phyloP scores from a whole-genome alignment of 192 early-diverging fungal species.

The Coemansia aciculifera region DNA sequence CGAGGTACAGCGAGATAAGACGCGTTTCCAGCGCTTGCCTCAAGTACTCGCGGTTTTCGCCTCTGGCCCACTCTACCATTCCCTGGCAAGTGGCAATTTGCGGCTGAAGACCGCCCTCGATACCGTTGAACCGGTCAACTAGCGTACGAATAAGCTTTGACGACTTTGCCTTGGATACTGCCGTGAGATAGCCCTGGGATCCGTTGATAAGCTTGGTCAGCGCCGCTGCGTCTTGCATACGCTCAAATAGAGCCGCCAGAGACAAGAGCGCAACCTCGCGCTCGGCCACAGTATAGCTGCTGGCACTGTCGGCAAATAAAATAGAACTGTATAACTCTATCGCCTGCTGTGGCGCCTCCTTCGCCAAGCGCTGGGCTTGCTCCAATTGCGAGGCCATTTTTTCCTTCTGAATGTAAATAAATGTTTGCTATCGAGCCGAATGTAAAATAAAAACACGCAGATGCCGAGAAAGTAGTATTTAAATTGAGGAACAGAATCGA shows the following conservation, averaged over 20 bases:
- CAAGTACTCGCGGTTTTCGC: conserved; percentile 93
- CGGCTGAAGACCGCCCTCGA: conserved; percentile 80
- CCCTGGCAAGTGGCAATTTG: conserved; percentile 95
- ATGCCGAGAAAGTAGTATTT: background rate
- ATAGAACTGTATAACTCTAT: conserved; percentile 41
- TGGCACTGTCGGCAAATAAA: conserved; percentile 33
- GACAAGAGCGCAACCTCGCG: conserved; percentile 42
- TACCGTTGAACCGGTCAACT: conserved; percentile 82
- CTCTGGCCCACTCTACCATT: conserved; percentile 87
- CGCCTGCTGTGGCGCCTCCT: conserved; percentile 49
- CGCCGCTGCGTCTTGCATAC: conserved; percentile 64
- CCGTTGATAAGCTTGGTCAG: conserved; percentile 80
- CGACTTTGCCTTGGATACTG: conserved; percentile 93
- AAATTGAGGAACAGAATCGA: background rate
- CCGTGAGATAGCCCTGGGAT: conserved; percentile 75
- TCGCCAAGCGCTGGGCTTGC: conserved; percentile 32
- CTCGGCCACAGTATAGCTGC: conserved; percentile 12
- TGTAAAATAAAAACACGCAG: background rate
- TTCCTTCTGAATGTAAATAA: background rate
- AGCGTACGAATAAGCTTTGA: conserved; percentile 76
- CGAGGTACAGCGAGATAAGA: conserved; percentile 85
- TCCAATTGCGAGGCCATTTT: conserved; percentile 37
- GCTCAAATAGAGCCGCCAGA: conserved; percentile 46
- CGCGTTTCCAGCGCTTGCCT: conserved; percentile 95
- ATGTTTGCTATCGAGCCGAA: background rate